Conservation (phyloP, 164 flowering plant species). For the Stephania japonica region DNA sequence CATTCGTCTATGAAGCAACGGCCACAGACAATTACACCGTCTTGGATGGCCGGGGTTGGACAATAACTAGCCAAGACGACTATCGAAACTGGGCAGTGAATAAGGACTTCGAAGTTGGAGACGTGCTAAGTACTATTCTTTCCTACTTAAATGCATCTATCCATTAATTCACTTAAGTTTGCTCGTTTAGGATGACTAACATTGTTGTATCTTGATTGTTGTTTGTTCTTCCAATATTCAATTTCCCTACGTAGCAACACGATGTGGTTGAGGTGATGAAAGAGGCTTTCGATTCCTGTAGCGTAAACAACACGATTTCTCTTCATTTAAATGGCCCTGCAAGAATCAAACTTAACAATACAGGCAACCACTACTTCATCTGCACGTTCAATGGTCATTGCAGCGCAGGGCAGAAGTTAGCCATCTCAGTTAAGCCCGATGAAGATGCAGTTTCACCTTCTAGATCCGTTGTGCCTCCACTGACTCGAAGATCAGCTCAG, state of each 20-base stretch:
- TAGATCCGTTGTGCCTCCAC: too few relatives aligned
- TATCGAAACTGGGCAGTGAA: constrained; percentile 21
- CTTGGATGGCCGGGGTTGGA: constrained; percentile 14
- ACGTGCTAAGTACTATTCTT: too few relatives aligned
- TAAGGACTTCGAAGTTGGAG: too few relatives aligned
- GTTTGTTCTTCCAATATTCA: constrained; percentile 30
- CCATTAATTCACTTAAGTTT: too few relatives aligned
- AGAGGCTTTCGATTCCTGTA: constrained; percentile 37
- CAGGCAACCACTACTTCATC: constrained; percentile 23
- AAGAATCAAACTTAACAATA: constrained; percentile 11
- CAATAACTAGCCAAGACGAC: background rate
- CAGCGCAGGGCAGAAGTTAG: too few relatives aligned
- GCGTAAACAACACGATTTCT: constrained; percentile 11
- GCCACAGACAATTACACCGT: constrained; percentile 13
- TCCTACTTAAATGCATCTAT: too few relatives aligned
- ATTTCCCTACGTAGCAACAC: constrained; percentile 27
- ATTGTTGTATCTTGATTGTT: background rate
- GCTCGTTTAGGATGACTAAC: too few relatives aligned
- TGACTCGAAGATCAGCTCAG: too few relatives aligned
- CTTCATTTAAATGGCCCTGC: constrained; percentile 18
- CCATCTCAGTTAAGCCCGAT: too few relatives aligned
- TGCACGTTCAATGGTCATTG: constrained; percentile 17
- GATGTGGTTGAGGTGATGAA: constrained; percentile 32
- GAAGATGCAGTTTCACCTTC: too few relatives aligned
- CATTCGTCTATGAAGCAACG: background rate